A percentile compares a stretch with the other conserved stretches of the same genome.
Evolutionary conservation across 2,329 filamentous ascomycete genomes (phyloP).

Genomic region (Thelonectria olida): DNA sequence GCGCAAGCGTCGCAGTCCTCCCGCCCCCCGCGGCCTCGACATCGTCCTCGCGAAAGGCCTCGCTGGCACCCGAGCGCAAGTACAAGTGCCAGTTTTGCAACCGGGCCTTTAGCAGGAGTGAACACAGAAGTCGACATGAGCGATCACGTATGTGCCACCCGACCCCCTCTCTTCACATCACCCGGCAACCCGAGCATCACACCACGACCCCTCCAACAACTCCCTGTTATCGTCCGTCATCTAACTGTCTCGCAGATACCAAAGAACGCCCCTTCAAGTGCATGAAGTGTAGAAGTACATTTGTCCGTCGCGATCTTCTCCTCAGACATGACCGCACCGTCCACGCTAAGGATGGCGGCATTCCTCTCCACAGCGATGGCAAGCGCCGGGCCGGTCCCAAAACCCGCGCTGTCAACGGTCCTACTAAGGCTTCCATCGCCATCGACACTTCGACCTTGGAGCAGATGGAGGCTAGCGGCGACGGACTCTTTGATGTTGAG

Average conservation of each 20-base stretch:
- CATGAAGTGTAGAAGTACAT: slow-evolving; percentile 97
- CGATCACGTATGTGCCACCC: slow-evolving; percentile 84
- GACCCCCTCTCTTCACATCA: slow-evolving; percentile 15
- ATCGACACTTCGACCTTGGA: slow-evolving; percentile 89
- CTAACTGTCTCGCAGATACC: slow-evolving; percentile 73
- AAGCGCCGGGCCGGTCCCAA: slow-evolving; percentile 84
- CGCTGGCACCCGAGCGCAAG: slow-evolving; percentile 89
- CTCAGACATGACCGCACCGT: slow-evolving; percentile 98
- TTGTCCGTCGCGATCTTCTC: slow-evolving; percentile 95
- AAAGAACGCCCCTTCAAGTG: slow-evolving; percentile 99
- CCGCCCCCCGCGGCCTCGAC: slow-evolving; percentile 73
- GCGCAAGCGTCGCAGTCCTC: slow-evolving; percentile 72
- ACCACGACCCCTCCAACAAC: slow-evolving; percentile 17
- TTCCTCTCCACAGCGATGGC: slow-evolving; percentile 91
- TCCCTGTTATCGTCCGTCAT: slow-evolving; percentile 4
- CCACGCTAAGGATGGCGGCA: slow-evolving; percentile 96
- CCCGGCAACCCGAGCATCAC: slow-evolving; percentile 20
- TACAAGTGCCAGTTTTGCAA: slow-evolving; percentile 99
- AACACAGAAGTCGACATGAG: slow-evolving; percentile 96
- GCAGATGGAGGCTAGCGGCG: slow-evolving; percentile 90
- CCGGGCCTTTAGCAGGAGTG: slow-evolving; percentile 95
- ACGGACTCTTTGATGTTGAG: slow-evolving; percentile 94
- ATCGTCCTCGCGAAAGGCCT: slow-evolving; percentile 78
- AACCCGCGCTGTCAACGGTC: slow-evolving; percentile 67
- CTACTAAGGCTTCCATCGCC: slow-evolving; percentile 79